Base-by-base conservation (phyloP, 768 basidiomycete genomes). In the Calvatia gigantea region DNA sequence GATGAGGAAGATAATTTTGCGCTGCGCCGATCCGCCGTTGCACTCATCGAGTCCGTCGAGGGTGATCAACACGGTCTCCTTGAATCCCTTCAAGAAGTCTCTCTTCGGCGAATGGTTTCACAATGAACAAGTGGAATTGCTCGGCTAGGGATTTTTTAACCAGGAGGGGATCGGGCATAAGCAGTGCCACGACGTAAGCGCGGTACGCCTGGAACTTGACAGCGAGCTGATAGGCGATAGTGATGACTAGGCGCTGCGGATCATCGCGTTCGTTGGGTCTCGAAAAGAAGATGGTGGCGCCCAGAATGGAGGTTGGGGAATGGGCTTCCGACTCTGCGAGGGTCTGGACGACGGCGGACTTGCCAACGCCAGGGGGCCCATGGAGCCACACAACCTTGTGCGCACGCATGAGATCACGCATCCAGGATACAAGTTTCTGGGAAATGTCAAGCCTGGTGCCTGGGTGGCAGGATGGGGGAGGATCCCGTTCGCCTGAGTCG, bases 31-130 rank as follows among this genome's bases (percentile, higher is more conserved):
- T 2, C 56, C 29, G 6, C 50, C 61, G 0, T 59, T 42, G 27
- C 67, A 67, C 50, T 67, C 69, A 42, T 70, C 69, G 2, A 70
- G 52, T 2, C 66, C 68, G 44, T 70, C 69, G 15, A 51, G 35
- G 4, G 41, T 65, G 59, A 27, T 65, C 45, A 9, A 63, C 49
- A 25, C 56, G 8, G 21, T 27, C 7, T 29, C n/a, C 35, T 12
- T 28, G 14, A 17, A 11, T 7, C 25, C 4, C 6, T 3, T 38
- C n/a, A 3, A 38, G 15, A 8, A 51, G 3, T 38, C 28, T 27
- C 21, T 19, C 11, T 14, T 39, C 15, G 3, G 6, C 9, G 9
- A 61, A 50, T 1, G 64, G 58, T 17, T 57, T 37, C 4, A 60
- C 28, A 4, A 65, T 47, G 9, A 65, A 47, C 4, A 25, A 4